Conservation (phyloP, 2,329 filamentous ascomycete species). For the Pseudogymnoascus verrucosus region DNA sequence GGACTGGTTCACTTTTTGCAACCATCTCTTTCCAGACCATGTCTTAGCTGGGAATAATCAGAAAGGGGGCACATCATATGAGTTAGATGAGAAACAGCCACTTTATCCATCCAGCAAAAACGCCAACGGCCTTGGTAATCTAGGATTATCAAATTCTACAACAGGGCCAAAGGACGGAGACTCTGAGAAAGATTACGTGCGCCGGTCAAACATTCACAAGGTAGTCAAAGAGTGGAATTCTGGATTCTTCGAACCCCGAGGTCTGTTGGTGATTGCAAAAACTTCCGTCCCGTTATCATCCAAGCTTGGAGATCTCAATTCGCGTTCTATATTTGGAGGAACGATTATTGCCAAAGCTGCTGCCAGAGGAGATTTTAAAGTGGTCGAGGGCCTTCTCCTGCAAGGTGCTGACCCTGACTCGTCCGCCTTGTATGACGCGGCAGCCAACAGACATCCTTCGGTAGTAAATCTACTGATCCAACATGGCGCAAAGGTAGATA, state of each 20-base stretch:
- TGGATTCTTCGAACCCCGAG: background rate
- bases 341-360: slow-evolving; percentile 12
- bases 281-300: background rate
- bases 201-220: background rate
- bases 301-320: slow-evolving; percentile 12
- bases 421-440: slow-evolving; percentile 12
- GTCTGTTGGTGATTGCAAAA: slow-evolving; percentile 2
- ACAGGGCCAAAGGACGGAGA: background rate
- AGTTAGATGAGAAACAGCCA: background rate
- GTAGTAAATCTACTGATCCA: slow-evolving; percentile 14
- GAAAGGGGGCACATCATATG: background rate
- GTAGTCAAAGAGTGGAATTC: background rate
- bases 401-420: slow-evolving; percentile 12
- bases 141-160: background rate
- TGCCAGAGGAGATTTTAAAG: background rate
- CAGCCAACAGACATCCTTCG: slow-evolving; percentile 2
- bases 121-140: background rate
- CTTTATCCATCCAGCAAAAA: background rate
- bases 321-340: slow-evolving; percentile 13
- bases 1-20: background rate
- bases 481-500: slow-evolving; percentile 12
- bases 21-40: background rate
- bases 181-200: background rate
- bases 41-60: background rate
- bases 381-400: slow-evolving; percentile 8